Percentiles rank a stretch among this genome's conserved stretches.
Evolutionary conservation across 257 asterid species (phyloP).

Genomic region (Lycium ferocissimum): DNA sequence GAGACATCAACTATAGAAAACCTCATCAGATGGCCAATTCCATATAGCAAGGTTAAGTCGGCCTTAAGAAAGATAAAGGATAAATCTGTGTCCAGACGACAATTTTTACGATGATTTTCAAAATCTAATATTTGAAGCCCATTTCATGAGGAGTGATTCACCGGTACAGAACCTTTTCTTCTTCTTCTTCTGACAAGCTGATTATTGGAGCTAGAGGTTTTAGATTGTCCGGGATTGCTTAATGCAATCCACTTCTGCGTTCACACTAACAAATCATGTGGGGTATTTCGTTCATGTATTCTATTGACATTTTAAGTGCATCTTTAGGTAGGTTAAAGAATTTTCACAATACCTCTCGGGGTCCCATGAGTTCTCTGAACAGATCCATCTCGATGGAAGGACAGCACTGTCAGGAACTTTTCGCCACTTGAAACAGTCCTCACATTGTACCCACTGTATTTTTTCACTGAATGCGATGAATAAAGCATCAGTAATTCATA

Average conservation of each 20-base stretch:
- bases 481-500: slow-evolving; percentile 30
- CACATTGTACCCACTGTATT: slow-evolving; percentile 88
- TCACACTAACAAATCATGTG: background rate
- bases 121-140: background rate
- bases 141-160: slow-evolving; percentile 18
- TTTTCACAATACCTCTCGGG: slow-evolving; percentile 59
- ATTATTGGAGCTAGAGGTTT: slow-evolving; percentile 11
- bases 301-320: slow-evolving; percentile 22
- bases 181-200: background rate
- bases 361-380: slow-evolving; percentile 75
- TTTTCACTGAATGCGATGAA: slow-evolving; percentile 48
- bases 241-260: background rate
- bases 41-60: background rate
- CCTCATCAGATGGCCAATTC: background rate
- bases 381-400: slow-evolving; percentile 81
- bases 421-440: slow-evolving; percentile 95
- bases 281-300: background rate
- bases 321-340: background rate
- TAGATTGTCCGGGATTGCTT: background rate
- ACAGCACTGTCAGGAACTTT: slow-evolving; percentile 74
- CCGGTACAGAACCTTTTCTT: slow-evolving; percentile 15
- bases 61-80: background rate
- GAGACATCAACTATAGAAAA: slow-evolving; percentile 1
- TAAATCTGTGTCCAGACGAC: background rate
- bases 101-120: background rate